Evolutionary conservation across 1,284 basidiomycete species (phyloP).

Genomic region (Sporisorium iseilematis-ciliati): DNA sequence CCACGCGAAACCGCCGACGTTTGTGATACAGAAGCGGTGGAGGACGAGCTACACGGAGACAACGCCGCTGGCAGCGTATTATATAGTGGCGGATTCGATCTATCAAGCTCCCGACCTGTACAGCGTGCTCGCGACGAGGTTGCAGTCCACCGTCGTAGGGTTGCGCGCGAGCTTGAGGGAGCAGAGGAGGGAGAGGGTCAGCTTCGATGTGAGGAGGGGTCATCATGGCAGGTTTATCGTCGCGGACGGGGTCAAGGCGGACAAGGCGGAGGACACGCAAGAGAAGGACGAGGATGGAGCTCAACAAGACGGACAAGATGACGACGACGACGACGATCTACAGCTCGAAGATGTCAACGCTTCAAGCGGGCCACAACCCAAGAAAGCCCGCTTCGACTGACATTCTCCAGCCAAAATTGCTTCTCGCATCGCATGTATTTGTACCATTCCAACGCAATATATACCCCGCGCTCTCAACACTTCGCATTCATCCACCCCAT

Average conservation of each 20-base stretch:
- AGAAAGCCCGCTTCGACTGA: conserved; percentile 33
- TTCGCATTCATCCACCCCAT: background rate
- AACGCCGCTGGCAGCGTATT: conserved; percentile 59
- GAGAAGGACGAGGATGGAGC: conserved; percentile 7
- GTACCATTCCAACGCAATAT: conserved; percentile 8
- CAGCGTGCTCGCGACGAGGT: conserved; percentile 51
- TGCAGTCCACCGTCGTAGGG: conserved; percentile 60
- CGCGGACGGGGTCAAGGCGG: too few species aligned
- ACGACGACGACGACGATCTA: conserved; percentile 16
- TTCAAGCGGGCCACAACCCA: background rate
- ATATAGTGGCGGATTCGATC: conserved; percentile 62
- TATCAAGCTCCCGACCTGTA: conserved; percentile 66
- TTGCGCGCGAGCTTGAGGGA: conserved; percentile 40
- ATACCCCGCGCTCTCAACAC: conserved; percentile 24
- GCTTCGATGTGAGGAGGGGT: conserved; percentile 59
- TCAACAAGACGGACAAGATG: conserved; percentile 9
- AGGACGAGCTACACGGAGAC: conserved; percentile 22
- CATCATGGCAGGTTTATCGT: conserved; percentile 60
- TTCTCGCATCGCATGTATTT: conserved; percentile 2
- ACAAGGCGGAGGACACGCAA: background rate
- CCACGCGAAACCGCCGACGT: conserved; percentile 49
- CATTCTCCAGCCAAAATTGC: background rate
- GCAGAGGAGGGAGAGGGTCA: conserved; percentile 44
- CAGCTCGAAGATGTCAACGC: conserved; percentile 19
- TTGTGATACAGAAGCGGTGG: conserved; percentile 63